Evolutionary conservation across 768 basidiomycete genomes (phyloP).

Genomic region (Collybiopsis confluens): DNA sequence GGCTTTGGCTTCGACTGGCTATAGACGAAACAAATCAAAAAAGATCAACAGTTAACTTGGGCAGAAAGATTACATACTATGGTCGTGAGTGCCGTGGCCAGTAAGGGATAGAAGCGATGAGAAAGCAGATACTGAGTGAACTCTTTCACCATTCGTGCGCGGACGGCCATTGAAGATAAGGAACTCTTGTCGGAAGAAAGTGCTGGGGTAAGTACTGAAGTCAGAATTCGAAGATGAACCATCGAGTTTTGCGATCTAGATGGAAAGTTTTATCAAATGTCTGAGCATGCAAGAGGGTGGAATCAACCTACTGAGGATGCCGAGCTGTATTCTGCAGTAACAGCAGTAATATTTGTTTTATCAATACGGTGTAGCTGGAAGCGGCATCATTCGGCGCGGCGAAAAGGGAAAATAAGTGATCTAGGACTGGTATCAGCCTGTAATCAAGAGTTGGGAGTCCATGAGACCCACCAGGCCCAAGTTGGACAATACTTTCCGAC

Average conservation of each 20-base stretch:
- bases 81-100: background rate
- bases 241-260: slow-evolving; percentile 45
- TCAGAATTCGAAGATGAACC: slow-evolving; percentile 48
- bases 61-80: background rate
- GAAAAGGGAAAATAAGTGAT: background rate
- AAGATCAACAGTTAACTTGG: background rate
- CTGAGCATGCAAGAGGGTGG: background rate
- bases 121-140: slow-evolving; percentile 35
- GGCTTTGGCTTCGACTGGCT: slow-evolving; percentile 59
- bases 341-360: slow-evolving; percentile 1
- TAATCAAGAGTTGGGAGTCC: background rate
- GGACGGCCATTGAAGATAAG: background rate
- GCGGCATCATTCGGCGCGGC: background rate
- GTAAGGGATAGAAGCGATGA: slow-evolving; percentile 37
- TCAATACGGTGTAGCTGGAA: background rate
- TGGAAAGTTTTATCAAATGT: background rate
- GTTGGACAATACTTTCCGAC: slow-evolving; percentile 16
- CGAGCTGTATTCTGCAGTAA: background rate
- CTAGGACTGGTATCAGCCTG: background rate
- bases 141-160: background rate
- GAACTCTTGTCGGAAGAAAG: background rate
- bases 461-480: background rate
- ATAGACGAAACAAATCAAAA: background rate
- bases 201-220: slow-evolving; percentile 33
- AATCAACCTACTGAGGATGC: slow-evolving; percentile 18